Evolutionary conservation across 148 eudicot genomes (phyloP), one percentile per base, ranked within the genome.

Genomic region (Pouteria glomerata): DNA sequence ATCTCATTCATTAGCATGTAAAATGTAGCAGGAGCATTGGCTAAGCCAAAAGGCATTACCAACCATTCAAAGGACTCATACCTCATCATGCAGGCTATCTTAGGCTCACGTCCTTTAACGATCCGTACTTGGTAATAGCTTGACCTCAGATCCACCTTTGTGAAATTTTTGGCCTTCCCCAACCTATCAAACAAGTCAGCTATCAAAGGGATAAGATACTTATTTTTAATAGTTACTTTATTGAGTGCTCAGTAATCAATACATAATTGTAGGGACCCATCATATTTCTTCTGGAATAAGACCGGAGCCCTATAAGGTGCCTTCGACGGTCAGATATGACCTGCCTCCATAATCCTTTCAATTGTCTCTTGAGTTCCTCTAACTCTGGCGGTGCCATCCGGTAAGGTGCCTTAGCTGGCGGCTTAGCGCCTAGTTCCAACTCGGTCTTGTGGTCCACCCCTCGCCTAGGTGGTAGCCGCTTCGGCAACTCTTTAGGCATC

Each of bases 141-240:
- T 5, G 53, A 65, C 8, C 52, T 21, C 53, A 65, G 26, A 8
- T 65, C 69, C 1, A 65, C 0, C 16, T 65, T 65, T 0, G 53
- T 21, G 53, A 65, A 65, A 19, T 29, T 42, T 1, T 19, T 23
- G 2, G 69, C 53, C 3, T 35, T 14, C 2, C 69, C 53, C 8
- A 65, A 53, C 15, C 33, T 19, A 6, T 65, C 52, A 16, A 65
- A 65, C 15, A 65, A 12, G 16, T 65, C 53, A 8, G 52, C 69
- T 6, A 42, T 65, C 11, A 65, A n/a, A 0, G 69, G 69, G 30
- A 65, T 65, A 3, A 31, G 34, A 11, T 65, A 65, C 69, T 65
- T 42, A 16, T 65, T 65, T 53, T 65, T 65, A 7, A 65, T 39
- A 27, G 52, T 65, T 6, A 65, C 30, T 11, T 65, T 65, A 16